phyloP scores from a whole-genome alignment of 768 basidiomycete species.

The Serendipita sp. region DNA sequence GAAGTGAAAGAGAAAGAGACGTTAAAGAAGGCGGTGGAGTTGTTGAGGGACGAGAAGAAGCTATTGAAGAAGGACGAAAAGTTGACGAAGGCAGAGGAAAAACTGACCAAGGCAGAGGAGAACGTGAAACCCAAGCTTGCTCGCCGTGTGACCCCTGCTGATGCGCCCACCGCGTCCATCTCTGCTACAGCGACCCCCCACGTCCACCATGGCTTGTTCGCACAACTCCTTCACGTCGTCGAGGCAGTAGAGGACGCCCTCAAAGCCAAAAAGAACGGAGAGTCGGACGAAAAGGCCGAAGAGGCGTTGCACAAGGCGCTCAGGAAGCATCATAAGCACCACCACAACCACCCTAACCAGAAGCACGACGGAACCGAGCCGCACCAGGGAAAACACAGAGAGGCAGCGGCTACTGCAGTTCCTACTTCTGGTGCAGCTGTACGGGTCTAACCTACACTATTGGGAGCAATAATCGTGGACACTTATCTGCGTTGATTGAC shows the following conservation, averaged over 20 bases:
- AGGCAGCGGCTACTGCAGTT: neutral
- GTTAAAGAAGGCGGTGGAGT: neutral
- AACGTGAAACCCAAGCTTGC: neutral
- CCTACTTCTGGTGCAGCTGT: neutral
- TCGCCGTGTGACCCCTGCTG: neutral
- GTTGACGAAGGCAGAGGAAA: no score
- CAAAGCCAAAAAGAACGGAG: neutral
- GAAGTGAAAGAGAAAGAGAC: neutral
- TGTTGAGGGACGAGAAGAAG: no score
- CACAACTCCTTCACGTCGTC: neutral
- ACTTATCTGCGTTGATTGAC: no score
- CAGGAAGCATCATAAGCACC: neutral
- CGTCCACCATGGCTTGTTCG: neutral
- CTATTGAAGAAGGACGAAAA: no score
- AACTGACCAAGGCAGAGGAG: no score
- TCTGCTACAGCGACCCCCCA: neutral
- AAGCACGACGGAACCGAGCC: no score
- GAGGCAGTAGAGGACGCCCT: neutral
- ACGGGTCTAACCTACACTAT: neutral
- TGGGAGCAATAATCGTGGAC: no score
- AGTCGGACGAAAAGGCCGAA: neutral
- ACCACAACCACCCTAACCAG: neutral
- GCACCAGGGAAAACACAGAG: no score
- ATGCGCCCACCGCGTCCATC: neutral
- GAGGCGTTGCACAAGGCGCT: neutral